Conservation (phyloP, 2,329 filamentous ascomycete genomes). For the Colletotrichum lini region DNA sequence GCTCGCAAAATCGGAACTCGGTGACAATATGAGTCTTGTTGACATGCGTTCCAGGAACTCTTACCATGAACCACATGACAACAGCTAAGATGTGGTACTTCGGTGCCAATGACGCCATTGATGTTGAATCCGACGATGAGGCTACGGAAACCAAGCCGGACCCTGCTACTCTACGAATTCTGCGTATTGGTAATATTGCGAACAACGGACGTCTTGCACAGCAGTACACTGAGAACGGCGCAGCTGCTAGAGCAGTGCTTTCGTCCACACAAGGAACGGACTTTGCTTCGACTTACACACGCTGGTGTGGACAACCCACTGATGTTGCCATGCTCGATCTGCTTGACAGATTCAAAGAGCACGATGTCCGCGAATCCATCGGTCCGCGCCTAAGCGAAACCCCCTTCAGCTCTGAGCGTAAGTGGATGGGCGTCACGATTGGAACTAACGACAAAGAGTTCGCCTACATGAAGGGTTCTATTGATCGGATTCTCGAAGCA, state of each 20-base stretch:
- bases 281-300: slow-evolving; percentile 76
- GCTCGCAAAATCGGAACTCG: slow-evolving; percentile 22
- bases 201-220: slow-evolving; percentile 91
- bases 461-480: slow-evolving; percentile 95
- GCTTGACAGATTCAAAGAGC: slow-evolving; percentile 90
- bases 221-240: slow-evolving; percentile 77
- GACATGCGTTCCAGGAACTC: slow-evolving; percentile 71
- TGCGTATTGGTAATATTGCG: slow-evolving; percentile 95
- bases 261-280: slow-evolving; percentile 84
- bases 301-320: slow-evolving; percentile 97
- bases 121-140: slow-evolving; percentile 70
- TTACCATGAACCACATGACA: slow-evolving; percentile 99
- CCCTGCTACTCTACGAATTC: slow-evolving; percentile 81
- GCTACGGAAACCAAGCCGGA: slow-evolving; percentile 73
- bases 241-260: slow-evolving; percentile 84
- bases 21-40: neutral
- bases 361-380: slow-evolving; percentile 89
- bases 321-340: slow-evolving; percentile 98
- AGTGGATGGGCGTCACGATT: slow-evolving; percentile 99
- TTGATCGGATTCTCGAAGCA: slow-evolving; percentile 87
- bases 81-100: slow-evolving; percentile 98
- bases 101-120: slow-evolving; percentile 70
- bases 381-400: slow-evolving; percentile 88
- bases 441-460: slow-evolving; percentile 78
- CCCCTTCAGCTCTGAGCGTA: slow-evolving; percentile 96